Evolutionary conservation across 495 filamentous ascomycete genomes (phyloP).

Genomic region (Baudoinia panamericana): DNA sequence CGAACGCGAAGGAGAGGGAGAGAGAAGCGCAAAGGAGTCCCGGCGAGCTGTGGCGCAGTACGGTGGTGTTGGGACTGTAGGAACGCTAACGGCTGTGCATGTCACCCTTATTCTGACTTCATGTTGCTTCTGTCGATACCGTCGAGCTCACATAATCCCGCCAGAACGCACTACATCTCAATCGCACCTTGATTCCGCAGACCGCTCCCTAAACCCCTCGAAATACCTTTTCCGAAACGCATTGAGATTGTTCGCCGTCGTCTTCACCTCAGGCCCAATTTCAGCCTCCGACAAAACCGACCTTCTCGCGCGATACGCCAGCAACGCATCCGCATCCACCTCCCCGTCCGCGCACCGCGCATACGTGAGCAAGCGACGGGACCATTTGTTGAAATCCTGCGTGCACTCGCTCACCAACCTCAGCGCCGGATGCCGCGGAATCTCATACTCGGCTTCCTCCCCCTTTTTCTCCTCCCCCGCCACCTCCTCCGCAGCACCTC

Average conservation of each 20-base stretch:
- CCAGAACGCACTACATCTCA: no score
- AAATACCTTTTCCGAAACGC: conserved; percentile 24
- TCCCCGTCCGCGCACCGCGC: conserved; percentile 51
- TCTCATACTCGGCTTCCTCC: conserved; percentile 50
- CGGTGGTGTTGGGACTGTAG: no score
- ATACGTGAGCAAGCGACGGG: conserved; percentile 76
- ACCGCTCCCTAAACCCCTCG: no score
- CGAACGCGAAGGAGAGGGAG: no score
- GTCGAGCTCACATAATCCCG: no score
- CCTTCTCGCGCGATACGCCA: conserved; percentile 7
- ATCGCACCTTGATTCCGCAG: no score
- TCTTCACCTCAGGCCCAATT: not conserved
- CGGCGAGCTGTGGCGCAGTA: no score
- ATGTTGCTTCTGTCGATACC: no score
- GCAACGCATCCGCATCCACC: conserved; percentile 27
- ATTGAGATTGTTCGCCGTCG: conserved; percentile 26
- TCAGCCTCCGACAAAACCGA: not conserved
- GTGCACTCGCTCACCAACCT: conserved; percentile 66
- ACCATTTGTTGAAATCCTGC: conserved; percentile 85
- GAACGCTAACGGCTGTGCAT: no score
- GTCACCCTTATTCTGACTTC: no score
- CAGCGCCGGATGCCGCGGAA: conserved; percentile 66
- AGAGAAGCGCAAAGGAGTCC: no score
- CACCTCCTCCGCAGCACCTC: not conserved
- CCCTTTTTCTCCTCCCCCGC: conserved; percentile 6